Evolutionary conservation across 345 rosid genomes (phyloP).

Genomic region (Anacardium occidentale): DNA sequence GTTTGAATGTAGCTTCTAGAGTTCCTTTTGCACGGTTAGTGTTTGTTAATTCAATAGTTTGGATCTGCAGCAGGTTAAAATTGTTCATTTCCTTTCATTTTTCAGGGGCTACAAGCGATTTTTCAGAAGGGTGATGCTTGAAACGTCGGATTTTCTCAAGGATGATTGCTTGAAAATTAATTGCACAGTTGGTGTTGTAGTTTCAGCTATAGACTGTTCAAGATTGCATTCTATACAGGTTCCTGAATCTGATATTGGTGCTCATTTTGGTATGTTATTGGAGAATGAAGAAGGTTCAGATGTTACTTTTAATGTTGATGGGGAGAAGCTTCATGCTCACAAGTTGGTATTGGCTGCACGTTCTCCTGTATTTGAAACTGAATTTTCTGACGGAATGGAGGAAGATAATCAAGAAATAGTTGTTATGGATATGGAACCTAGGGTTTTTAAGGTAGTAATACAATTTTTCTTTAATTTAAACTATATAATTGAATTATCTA

Average conservation of each 20-base stretch:
- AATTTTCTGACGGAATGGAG: conserved; percentile 56
- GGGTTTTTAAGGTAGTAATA: conserved; percentile 69
- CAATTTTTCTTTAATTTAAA: not conserved
- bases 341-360: conserved; percentile 82
- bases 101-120: conserved; percentile 95
- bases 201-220: conserved; percentile 77
- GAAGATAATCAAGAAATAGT: conserved; percentile 53
- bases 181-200: conserved; percentile 94
- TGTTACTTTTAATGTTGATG: conserved; percentile 68
- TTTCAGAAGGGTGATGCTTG: conserved; percentile 68
- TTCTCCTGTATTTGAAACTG: conserved; percentile 76
- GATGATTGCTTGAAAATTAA: conserved; percentile 87
- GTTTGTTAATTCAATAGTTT: not conserved
- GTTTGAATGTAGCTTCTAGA: not conserved
- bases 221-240: conserved; percentile 78
- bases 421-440: conserved; percentile 77
- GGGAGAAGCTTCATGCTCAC: conserved; percentile 76
- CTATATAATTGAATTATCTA: not conserved
- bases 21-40: not conserved
- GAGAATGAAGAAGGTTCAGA: conserved; percentile 85
- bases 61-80: conserved; percentile 1
- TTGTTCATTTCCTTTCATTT: conserved; percentile 14
- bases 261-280: conserved; percentile 69
- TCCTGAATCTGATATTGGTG: conserved; percentile 85
- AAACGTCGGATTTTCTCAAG: conserved; percentile 79